Conservation (phyloP, 2,329 filamentous ascomycete species). For the Beauveria australis region DNA sequence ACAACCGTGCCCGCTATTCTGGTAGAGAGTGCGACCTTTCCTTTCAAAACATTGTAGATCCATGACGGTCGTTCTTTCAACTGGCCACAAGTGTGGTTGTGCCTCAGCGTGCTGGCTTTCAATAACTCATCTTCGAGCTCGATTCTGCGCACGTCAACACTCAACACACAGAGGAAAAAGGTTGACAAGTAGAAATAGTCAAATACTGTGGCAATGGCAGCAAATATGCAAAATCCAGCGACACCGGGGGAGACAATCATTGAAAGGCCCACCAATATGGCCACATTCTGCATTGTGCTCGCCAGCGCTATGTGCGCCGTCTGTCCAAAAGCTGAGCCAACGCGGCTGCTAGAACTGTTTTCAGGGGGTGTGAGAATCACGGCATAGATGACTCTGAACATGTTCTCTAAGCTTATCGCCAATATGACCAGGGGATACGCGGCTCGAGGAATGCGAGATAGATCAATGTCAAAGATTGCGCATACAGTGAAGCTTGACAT, state of each 20-base stretch:
- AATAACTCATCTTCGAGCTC: slow-evolving; percentile 67
- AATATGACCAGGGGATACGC: slow-evolving; percentile 72
- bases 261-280: slow-evolving; percentile 58
- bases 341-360: slow-evolving; percentile 58
- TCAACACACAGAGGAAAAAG: slow-evolving; percentile 72
- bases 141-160: slow-evolving; percentile 67
- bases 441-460: slow-evolving; percentile 65
- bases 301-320: slow-evolving; percentile 62
- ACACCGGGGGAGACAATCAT: slow-evolving; percentile 61
- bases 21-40: slow-evolving; percentile 61
- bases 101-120: slow-evolving; percentile 40
- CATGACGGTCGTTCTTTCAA: slow-evolving; percentile 32
- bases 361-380: slow-evolving; percentile 65
- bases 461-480: slow-evolving; percentile 64
- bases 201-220: slow-evolving; percentile 64
- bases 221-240: slow-evolving; percentile 67
- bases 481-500: slow-evolving; percentile 75
- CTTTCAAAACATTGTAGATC: slow-evolving; percentile 53
- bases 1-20: slow-evolving; percentile 67
- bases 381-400: slow-evolving; percentile 69
- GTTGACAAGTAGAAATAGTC: slow-evolving; percentile 73
- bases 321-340: slow-evolving; percentile 66
- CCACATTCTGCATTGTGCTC: slow-evolving; percentile 59
- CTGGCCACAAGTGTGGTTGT: slow-evolving; percentile 22
- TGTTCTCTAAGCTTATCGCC: slow-evolving; percentile 70